Evolutionary conservation across 1,284 basidiomycete species (phyloP), one percentile per base, ranked within the genome.

Genomic region (Puccinia horiana): DNA sequence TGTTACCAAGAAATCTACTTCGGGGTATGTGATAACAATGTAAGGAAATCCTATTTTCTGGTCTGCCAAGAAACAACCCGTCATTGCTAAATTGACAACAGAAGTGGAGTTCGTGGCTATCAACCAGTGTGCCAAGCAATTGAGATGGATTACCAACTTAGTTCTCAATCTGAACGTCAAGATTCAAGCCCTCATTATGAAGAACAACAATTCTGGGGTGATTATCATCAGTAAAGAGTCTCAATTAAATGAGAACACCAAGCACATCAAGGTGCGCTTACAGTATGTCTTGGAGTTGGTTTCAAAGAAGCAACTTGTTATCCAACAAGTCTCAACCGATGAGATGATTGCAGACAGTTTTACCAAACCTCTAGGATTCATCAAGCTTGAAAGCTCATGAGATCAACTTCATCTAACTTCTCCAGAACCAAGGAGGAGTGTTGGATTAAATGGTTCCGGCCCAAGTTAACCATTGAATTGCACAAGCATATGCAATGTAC

Each of bases 101-200:
- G 65, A 69, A 42, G n/a, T n/a, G n/a, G n/a, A 70, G n/a, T 44
- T 70, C 23, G 40, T 70, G 6, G 37, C 67, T 8, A 70, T 70
- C 44, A 70, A 70, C n/a, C 14, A 18, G n/a, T 70, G 67, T n/a
- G 37, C 67, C 40, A 70, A 44, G 37, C 23, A 70, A 44, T n/a
- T 42, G 6, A 14, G 37, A 9, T 70, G 67, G 67, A 8, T 70
- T 6, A 29, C 67, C n/a, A 70, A 70, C 14, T 29, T 73, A 18
- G n/a, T 49, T 12, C 8, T 73, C 3, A 40, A 32, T 32, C 23
- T 73, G 11, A 4, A 32, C 35, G 16, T 73, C 8, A 47, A 73
- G 4, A 73, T 73, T 4, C 3, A 44, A n/a, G 42, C 37, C 26
- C 67, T n/a, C 9, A 29, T 35, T 3, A 44, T 70, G 18, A 42